Percentiles rank a stretch among this genome's conserved stretches.
Evolutionary conservation across 352 stramenopile species (phyloP).

Genomic region (Peronospora tabacina): DNA sequence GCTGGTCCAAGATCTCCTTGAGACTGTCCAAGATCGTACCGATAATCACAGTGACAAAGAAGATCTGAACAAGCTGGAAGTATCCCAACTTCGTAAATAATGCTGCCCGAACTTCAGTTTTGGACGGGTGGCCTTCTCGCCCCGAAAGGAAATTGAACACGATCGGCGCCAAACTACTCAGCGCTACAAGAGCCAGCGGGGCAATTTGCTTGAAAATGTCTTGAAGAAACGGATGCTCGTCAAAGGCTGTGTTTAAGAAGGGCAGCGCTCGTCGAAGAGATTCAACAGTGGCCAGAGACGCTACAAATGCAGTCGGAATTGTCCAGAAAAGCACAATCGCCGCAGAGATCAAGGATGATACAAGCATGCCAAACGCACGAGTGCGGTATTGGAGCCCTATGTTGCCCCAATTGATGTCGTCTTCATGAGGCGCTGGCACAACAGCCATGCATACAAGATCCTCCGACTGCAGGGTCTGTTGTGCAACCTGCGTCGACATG

Average conservation of each 20-base stretch:
- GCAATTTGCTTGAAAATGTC: constrained; percentile 65
- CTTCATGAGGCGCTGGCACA: too few relatives aligned
- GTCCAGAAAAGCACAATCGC: constrained; percentile 79
- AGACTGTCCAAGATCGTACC: constrained; percentile 69
- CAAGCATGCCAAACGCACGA: constrained; percentile 38
- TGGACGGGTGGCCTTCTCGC: constrained; percentile 62
- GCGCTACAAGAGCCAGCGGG: constrained; percentile 44
- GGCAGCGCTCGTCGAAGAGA: constrained; percentile 51
- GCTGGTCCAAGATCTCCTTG: constrained; percentile 63
- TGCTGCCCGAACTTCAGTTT: constrained; percentile 50
- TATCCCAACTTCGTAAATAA: constrained; percentile 74
- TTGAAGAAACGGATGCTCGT: constrained; percentile 50
- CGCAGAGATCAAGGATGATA: constrained; percentile 46
- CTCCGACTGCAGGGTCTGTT: constrained; percentile 59
- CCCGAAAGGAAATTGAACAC: constrained; percentile 61
- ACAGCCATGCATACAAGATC: constrained; percentile 49
- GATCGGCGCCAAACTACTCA: constrained; percentile 54
- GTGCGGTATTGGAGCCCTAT: constrained; percentile 50
- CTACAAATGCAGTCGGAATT: constrained; percentile 70
- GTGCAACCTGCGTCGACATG: constrained; percentile 56
- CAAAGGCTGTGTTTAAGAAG: constrained; percentile 59
- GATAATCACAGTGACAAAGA: constrained; percentile 73
- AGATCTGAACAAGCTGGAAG: constrained; percentile 80
- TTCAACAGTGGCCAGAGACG: constrained; percentile 61
- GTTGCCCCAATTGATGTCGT: constrained; percentile 79